Evolutionary conservation across 148 eudicot species (phyloP).

Genomic region (Rhododendron kiyosumense): DNA sequence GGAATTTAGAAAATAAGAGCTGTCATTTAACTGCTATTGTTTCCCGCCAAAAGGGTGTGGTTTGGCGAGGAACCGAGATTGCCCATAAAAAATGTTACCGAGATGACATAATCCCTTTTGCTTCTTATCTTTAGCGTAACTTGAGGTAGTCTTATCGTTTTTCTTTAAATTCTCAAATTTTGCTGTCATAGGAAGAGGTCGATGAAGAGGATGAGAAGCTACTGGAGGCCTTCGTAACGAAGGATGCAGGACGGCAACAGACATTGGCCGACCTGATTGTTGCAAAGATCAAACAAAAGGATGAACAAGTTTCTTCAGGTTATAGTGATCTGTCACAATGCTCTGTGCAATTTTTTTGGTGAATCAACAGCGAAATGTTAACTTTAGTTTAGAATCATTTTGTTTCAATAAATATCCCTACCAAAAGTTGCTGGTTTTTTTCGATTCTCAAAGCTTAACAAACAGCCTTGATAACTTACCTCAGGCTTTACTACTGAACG

Average conservation of each 20-base stretch:
- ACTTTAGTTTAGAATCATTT: neutral
- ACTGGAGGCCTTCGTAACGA: constrained; percentile 72
- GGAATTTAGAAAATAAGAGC: neutral
- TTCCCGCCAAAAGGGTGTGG: neutral
- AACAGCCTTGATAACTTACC: neutral
- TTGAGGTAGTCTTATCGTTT: neutral
- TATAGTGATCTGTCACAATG: neutral
- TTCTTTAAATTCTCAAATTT: neutral
- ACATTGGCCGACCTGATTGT: constrained; percentile 78
- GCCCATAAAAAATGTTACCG: neutral
- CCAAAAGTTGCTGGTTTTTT: neutral
- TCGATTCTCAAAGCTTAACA: neutral
- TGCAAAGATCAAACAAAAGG: constrained; percentile 57
- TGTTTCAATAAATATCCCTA: neutral
- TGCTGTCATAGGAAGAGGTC: constrained; percentile 39
- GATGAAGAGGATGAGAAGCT: constrained; percentile 80
- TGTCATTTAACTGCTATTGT: neutral
- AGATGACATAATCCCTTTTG: neutral
- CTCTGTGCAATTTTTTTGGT: neutral
- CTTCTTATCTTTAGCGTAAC: neutral
- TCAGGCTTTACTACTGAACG: neutral
- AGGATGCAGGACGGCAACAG: constrained; percentile 49
- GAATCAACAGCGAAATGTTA: neutral
- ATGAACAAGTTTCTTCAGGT: constrained; percentile 66
- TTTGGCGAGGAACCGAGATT: neutral